Conservation (phyloP, 192 early-diverging fungal genomes). For the Borealophlyctis nickersoniae region DNA sequence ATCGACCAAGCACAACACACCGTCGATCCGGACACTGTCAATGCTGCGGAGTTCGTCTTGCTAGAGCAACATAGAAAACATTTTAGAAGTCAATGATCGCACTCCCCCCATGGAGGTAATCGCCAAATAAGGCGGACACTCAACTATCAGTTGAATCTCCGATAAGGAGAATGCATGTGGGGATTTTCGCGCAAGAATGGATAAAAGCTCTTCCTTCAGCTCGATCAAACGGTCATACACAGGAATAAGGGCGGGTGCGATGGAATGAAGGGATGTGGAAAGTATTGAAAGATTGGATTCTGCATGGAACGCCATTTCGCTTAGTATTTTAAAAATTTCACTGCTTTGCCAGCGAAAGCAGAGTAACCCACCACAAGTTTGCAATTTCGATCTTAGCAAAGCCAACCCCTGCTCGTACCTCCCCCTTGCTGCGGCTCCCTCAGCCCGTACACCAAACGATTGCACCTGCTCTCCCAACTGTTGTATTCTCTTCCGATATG, state of each 20-base stretch:
- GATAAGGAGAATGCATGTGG: constrained; percentile 38
- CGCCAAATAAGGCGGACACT: too few relatives aligned
- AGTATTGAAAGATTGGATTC: not conserved
- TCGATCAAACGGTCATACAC: constrained; percentile 69
- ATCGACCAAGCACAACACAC: too few relatives aligned
- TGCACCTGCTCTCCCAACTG: constrained; percentile 5
- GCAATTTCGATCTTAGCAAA: constrained; percentile 22
- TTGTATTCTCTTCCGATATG: not conserved
- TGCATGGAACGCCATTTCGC: not conserved
- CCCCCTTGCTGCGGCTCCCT: not conserved
- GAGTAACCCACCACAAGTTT: constrained; percentile 1
- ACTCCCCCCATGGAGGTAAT: too few relatives aligned
- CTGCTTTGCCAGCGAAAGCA: not conserved
- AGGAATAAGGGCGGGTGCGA: constrained; percentile 70
- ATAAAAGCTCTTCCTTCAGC: constrained; percentile 65
- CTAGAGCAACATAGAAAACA: too few relatives aligned
- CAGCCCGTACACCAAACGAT: not conserved
- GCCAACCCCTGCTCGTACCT: not conserved
- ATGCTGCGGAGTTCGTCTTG: constrained; percentile 63
- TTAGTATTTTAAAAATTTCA: too few relatives aligned
- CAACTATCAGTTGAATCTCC: constrained; percentile 39
- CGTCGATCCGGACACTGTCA: constrained; percentile 74
- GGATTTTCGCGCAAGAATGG: constrained; percentile 15
- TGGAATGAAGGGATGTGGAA: constrained; percentile 39
- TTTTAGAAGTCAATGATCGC: too few relatives aligned